Conservation (phyloP, 305 asterid species). For the Euphrasia arctica region DNA sequence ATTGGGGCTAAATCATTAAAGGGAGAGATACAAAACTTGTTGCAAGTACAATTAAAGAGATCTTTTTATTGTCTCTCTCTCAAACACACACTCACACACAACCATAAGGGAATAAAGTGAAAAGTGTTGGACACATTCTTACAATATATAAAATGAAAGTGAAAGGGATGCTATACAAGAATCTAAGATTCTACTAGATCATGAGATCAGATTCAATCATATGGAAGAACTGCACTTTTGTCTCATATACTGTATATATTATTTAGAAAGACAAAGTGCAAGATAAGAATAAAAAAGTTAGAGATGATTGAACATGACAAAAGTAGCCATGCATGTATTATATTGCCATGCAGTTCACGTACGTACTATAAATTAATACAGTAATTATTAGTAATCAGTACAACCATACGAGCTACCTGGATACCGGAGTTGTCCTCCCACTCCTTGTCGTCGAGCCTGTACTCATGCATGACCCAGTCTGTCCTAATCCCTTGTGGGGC, state of each 20-base stretch:
- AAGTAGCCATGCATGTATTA: constrained; percentile 65
- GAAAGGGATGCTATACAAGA: constrained; percentile 41
- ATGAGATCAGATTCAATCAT: constrained; percentile 40
- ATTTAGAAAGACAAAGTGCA: constrained; percentile 62
- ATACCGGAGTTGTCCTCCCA: constrained; percentile 68
- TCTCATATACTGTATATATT: constrained; percentile 51
- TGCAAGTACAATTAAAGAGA: constrained; percentile 36
- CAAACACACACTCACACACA: constrained; percentile 16
- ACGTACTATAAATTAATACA: neutral
- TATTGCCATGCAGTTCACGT: constrained; percentile 66
- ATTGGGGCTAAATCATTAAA: constrained; percentile 49
- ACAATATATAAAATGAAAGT: constrained; percentile 44
- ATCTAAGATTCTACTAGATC: constrained; percentile 42
- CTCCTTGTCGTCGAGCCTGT: constrained; percentile 85
- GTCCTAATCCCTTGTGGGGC: constrained; percentile 92
- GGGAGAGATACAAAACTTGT: constrained; percentile 25
- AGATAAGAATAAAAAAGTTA: constrained; percentile 78
- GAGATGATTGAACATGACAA: constrained; percentile 40
- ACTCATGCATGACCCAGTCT: constrained; percentile 98
- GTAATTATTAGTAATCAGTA: constrained; percentile 18
- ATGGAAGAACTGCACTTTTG: constrained; percentile 61
- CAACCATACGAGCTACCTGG: constrained; percentile 79
- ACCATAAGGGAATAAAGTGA: constrained; percentile 80
- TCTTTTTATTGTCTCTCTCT: constrained; percentile 30
- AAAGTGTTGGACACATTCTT: constrained; percentile 74